Conservation (phyloP, 2,329 filamentous ascomycete species). For the Clarireedia sp. region DNA sequence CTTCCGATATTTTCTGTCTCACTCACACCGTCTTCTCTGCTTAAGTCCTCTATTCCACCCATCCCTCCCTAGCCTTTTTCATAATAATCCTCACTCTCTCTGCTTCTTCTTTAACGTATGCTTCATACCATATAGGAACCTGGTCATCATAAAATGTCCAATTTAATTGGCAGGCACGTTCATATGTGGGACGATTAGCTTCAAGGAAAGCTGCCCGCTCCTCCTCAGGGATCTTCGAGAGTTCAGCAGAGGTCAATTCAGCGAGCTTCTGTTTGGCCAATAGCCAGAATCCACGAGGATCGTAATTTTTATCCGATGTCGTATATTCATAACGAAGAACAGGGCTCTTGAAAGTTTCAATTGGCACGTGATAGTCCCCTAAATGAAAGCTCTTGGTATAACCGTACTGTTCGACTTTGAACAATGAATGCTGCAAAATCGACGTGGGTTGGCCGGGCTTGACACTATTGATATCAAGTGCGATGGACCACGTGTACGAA, state of each 20-base stretch:
- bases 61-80: neutral
- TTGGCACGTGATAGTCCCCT: too few relatives aligned
- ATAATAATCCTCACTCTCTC: neutral
- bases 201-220: neutral
- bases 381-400: too few relatives aligned
- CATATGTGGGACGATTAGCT: too few relatives aligned
- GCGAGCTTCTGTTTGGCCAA: neutral
- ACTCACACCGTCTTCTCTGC: neutral
- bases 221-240: neutral
- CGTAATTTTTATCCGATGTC: neutral
- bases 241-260: neutral
- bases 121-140: neutral
- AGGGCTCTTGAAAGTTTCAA: neutral
- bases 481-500: too few relatives aligned
- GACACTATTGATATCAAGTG: too few relatives aligned
- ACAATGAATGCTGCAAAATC: too few relatives aligned
- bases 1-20: neutral
- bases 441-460: too few relatives aligned
- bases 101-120: neutral
- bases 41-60: neutral
- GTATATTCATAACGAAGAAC: neutral
- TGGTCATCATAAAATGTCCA: neutral
- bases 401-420: too few relatives aligned
- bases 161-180: too few relatives aligned
- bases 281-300: neutral